These are phyloP conservation scores for Nothophoma quercina DNA, from an alignment of 2,329 filamentous ascomycete species.

Conservation along the genomic window DNA sequence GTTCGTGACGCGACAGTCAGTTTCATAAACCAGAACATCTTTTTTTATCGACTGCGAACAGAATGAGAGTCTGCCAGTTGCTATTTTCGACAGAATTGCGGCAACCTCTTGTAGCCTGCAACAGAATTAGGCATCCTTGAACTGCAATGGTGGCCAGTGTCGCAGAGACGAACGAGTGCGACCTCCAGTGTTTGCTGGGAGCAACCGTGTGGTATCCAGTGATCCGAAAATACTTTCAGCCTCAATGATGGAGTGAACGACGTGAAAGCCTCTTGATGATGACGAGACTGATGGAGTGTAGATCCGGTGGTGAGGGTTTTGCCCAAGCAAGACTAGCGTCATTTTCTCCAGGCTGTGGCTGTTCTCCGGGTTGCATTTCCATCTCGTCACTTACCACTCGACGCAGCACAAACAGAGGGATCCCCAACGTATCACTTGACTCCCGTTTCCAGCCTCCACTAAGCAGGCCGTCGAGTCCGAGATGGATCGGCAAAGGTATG, in stretches of 20 bases:
- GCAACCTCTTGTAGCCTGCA: background rate
- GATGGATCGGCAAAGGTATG: conserved; percentile 17
- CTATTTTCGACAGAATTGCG: conserved; percentile 11
- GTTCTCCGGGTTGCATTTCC: background rate
- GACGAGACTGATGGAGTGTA: conserved; percentile 4
- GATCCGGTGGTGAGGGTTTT: background rate
- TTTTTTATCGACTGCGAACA: conserved; percentile 23
- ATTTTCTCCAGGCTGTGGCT: background rate
- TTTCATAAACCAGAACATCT: conserved; percentile 23
- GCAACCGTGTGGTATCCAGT: background rate
- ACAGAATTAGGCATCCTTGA: background rate
- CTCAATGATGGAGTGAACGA: background rate
- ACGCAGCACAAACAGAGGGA: conserved; percentile 13
- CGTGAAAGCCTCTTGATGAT: conserved; percentile 2
- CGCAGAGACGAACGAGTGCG: background rate
- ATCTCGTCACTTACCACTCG: conserved; percentile 4
- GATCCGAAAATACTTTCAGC: conserved; percentile 4
- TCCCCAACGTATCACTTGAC: conserved; percentile 31
- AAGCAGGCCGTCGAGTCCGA: conserved; percentile 27
- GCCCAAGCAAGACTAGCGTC: conserved; percentile 1
- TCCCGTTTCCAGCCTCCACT: conserved; percentile 10
- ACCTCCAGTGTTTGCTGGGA: conserved; percentile 1
- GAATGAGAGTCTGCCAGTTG: background rate
- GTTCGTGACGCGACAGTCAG: conserved; percentile 25
- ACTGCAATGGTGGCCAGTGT: background rate